phyloP scores from a whole-genome alignment of 2,329 filamentous ascomycete species.

The Nothophoma quercina region DNA sequence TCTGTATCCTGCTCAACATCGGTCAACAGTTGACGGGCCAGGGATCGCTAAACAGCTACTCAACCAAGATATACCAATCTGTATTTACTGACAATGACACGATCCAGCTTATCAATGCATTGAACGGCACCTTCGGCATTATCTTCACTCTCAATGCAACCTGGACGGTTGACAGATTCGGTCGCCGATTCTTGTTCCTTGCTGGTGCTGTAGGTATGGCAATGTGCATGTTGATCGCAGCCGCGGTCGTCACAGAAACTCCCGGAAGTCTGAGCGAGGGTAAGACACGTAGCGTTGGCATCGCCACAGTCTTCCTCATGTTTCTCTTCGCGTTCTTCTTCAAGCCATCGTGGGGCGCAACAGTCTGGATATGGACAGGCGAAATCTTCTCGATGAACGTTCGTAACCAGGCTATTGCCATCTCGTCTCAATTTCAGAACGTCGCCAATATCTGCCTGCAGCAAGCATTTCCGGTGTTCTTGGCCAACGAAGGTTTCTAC shows the following conservation, averaged over 20 bases:
- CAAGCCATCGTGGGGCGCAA: slow-evolving; percentile 72
- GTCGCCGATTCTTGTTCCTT: slow-evolving; percentile 70
- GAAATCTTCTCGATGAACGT: slow-evolving; percentile 74
- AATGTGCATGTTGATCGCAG: slow-evolving; percentile 70
- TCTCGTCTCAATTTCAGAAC: slow-evolving; percentile 2
- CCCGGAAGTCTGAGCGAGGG: slow-evolving; percentile 42
- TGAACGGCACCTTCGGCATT: slow-evolving; percentile 73
- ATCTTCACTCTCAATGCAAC: slow-evolving; percentile 73
- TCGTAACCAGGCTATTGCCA: slow-evolving; percentile 44
- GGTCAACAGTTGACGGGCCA: slow-evolving; percentile 74
- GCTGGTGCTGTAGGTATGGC: slow-evolving; percentile 71
- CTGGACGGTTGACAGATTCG: slow-evolving; percentile 73
- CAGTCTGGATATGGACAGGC: slow-evolving; percentile 73
- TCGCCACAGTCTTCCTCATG: slow-evolving; percentile 52
- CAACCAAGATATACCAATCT: slow-evolving; percentile 72
- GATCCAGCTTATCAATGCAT: slow-evolving; percentile 73
- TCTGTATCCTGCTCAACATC: slow-evolving; percentile 69
- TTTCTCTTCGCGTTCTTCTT: slow-evolving; percentile 69
- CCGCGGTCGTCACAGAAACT: slow-evolving; percentile 61
- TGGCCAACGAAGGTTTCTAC: slow-evolving; percentile 1
- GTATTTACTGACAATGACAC: slow-evolving; percentile 60
- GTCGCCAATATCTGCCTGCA: slow-evolving; percentile 4
- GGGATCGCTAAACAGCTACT: slow-evolving; percentile 73
- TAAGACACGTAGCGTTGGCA: slow-evolving; percentile 57
- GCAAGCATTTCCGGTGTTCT: slow-evolving; percentile 4